phyloP scores from a whole-genome alignment of 2,329 filamentous ascomycete species.

The Stenocarpella maydis region DNA sequence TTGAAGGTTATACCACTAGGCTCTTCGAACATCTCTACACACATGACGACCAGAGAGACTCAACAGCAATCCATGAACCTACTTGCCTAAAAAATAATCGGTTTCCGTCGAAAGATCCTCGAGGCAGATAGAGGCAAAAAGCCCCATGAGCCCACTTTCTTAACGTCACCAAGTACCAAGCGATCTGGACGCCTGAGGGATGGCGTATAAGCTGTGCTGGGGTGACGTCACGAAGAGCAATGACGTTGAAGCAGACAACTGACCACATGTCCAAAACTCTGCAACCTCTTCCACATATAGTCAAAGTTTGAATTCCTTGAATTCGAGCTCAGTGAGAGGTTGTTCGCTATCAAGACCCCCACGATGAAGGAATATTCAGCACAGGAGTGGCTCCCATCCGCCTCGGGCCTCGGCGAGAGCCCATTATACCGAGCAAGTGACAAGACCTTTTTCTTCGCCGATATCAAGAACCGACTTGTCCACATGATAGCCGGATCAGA shows the following conservation, averaged over 20 bases:
- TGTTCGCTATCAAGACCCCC: background rate
- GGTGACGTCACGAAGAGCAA: constrained; percentile 20
- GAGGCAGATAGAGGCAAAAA: background rate
- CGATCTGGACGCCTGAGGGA: background rate
- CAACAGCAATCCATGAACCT: background rate
- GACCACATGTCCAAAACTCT: background rate
- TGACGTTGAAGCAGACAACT: constrained; percentile 4
- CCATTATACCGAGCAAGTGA: constrained; percentile 40
- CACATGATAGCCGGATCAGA: constrained; percentile 36
- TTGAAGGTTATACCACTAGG: no score
- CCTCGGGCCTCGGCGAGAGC: constrained; percentile 39
- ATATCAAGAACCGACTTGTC: constrained; percentile 40
- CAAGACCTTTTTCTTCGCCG: constrained; percentile 41
- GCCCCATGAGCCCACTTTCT: background rate
- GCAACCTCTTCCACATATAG: background rate
- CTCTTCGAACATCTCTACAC: background rate
- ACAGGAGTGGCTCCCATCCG: constrained; percentile 40
- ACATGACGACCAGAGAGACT: background rate
- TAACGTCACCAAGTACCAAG: no score
- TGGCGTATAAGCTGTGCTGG: constrained; percentile 9
- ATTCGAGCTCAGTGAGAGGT: background rate
- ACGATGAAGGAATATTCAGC: constrained; percentile 40
- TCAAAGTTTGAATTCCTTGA: background rate
- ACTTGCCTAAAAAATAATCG: no score
- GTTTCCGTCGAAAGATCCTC: background rate